Conservation (phyloP, 2,329 filamentous ascomycete genomes). For the Xylaria sp. region DNA sequence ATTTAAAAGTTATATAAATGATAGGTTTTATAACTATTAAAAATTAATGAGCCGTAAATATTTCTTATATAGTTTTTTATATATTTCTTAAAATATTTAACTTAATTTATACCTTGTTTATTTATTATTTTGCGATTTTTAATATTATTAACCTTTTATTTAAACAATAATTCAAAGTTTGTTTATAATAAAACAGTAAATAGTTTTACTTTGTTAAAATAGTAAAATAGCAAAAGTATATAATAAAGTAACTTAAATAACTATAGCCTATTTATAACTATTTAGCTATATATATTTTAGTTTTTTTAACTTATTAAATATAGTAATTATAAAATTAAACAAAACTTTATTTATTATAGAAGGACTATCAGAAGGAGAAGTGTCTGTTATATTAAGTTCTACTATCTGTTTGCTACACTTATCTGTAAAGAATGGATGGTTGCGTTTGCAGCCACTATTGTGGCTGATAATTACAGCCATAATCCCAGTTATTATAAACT, state of each 20-base stretch:
- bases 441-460: no score
- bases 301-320: neutral
- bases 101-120: neutral
- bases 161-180: neutral
- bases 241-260: slow-evolving; percentile 1
- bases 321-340: neutral
- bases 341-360: neutral
- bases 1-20: neutral
- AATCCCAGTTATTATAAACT: neutral
- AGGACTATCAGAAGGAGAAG: no score
- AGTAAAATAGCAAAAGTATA: slow-evolving; percentile 2
- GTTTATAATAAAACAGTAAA: neutral
- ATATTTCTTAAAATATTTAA: slow-evolving; percentile 4
- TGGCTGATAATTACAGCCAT: no score
- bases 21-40: neutral
- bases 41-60: neutral
- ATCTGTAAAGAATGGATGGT: no score
- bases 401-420: no score
- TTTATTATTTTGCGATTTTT: neutral
- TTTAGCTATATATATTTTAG: neutral
- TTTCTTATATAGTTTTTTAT: neutral
- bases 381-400: no score
- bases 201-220: neutral
- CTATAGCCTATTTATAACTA: neutral
- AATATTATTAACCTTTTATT: neutral